Percentiles rank a stretch among this genome's conserved stretches.
Evolutionary conservation across 345 rosid genomes (phyloP).

Genomic region (Citrus trifoliata): DNA sequence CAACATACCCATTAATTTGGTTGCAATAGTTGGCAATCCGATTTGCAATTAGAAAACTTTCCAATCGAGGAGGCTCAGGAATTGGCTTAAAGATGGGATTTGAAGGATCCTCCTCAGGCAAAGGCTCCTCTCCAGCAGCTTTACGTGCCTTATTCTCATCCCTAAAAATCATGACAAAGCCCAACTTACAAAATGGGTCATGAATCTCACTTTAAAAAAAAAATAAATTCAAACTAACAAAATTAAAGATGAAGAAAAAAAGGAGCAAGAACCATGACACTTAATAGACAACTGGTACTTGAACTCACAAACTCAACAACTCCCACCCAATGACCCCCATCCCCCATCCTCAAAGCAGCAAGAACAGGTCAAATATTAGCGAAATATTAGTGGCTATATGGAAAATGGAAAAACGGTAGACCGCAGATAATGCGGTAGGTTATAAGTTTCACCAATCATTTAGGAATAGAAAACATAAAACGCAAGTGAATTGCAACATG

Average conservation of each 20-base stretch:
- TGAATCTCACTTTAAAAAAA: not conserved
- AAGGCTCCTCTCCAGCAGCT: conserved; percentile 87
- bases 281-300: not conserved
- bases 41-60: conserved; percentile 92
- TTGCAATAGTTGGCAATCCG: conserved; percentile 90
- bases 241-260: not conserved
- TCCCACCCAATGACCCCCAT: not conserved
- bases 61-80: conserved; percentile 92
- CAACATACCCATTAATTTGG: conserved; percentile 91
- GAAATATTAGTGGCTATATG: not conserved
- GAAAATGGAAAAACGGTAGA: not conserved
- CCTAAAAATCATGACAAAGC: conserved; percentile 38
- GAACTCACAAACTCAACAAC: not conserved
- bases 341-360: not conserved
- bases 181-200: not conserved
- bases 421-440: no score
- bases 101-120: conserved; percentile 96
- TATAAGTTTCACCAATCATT: no score
- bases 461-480: no score
- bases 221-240: not conserved
- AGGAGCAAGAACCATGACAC: not conserved
- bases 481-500: no score
- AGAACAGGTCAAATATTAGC: not conserved
- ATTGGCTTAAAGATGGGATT: conserved; percentile 90
- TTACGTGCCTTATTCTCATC: conserved; percentile 84